Base-by-base conservation (phyloP, 1,139 yeast species). In the Taiozyma sp. region DNA sequence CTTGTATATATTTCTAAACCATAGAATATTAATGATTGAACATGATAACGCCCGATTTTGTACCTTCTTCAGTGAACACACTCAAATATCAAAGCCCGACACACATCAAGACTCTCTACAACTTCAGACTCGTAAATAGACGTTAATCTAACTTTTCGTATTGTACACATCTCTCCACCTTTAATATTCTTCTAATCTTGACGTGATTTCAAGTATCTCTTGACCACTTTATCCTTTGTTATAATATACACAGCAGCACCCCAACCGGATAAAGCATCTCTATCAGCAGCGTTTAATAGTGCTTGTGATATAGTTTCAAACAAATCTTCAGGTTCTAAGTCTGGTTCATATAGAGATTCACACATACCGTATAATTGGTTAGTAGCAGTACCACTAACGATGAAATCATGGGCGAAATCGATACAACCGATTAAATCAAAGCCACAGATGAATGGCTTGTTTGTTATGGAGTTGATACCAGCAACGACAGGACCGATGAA, bases 311-410 rank as follows among this genome's bases (percentile, higher is more conserved):
- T 87, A 45, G 98, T 91, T 69, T 95, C 99, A 68, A 95, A 95
- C 63, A 95, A 76, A 67, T 93, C 97, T 60, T 95, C 99, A 6
- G 99, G 93, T 68, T 83, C 97, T 62, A 93, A 76, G 64, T 86
- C 74, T 42, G 98, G 98, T 69, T 93, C 98, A 70, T 89, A 93
- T 54, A 95, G 76, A n/a, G 95, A 80, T 72, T 93, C 99, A 71
- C 99, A 95, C 98, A 93, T 93, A 70, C 99, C 99, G 65, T 85
- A 93, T 54, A 95, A 75, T 71, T 95, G 99, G 65, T 93, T 97
- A 26, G 90, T 74, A 6, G 98, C 98, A 2, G 99, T 95, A 53
- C 99, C 99, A 56, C 93, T 77, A n/a, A 95, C 99, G 44, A 89
- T 89, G 68, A 95, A 95, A 70, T 93, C 99, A 62, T 89, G 81